Base-by-base conservation (phyloP, 768 basidiomycete species). In the Leccinum uliginosum region DNA sequence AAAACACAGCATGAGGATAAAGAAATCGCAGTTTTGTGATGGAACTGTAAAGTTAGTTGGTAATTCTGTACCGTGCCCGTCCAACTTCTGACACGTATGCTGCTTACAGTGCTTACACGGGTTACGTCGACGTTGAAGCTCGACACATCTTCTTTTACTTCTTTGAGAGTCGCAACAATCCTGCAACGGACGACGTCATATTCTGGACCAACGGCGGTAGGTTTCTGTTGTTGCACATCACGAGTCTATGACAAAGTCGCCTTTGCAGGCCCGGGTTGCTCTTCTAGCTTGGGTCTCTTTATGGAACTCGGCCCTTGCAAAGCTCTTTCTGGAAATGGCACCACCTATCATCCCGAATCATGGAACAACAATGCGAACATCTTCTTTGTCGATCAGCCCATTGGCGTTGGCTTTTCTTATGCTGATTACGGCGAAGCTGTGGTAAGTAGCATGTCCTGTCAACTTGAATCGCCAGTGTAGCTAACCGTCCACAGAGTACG, bases 301-400 rank as follows among this genome's bases (percentile, higher is more conserved):
- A 87, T 88, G 78, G 89, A 89, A 68, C 73, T 79, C 62, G 90
- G 90, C 19, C 90, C 90, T 1, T 93, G 91, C 67, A 78, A 82
- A 43, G 78, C 89, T 15, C 72, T 76, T 10, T 75, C 76, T 19
- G 71, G 73, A 45, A 77, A 83, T 32, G 78, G 76, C 26, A 76
- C 84, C 1, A 76, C 72, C 2, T 81, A 76, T 65, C 80, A 86
- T 57, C 79, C 81, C 0, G 78, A 86, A 48, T 78, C 83, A 0
- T 89, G 87, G 87, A 89, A 85, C 60, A 76, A 76, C 19, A 81
- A 86, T 50, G 84, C 86, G 55, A 77, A 75, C 47, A 56, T 77
- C 3, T 78, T 78, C 69, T 83, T 68, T 66, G 76, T 74, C 58
- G 80, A 73, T 69, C 81, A 76, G 32, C 77, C 77, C 17, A 65